These are phyloP conservation scores for Draba incana DNA, from an alignment of 345 rosid species.

Conservation along the genomic window DNA sequence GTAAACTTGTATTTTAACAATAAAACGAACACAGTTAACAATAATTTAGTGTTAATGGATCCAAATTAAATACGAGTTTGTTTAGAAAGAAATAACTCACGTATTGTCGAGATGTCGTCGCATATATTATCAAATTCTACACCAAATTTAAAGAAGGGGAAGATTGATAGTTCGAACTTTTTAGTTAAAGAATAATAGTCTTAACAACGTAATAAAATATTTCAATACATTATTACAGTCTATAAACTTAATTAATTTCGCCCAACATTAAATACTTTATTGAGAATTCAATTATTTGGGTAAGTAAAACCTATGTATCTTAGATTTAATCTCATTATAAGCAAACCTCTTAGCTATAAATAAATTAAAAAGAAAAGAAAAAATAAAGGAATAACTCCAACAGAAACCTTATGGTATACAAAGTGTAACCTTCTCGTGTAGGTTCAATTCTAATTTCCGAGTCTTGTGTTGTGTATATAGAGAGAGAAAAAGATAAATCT, in stretches of 20 bases:
- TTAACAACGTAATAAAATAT: not conserved
- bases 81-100: not conserved
- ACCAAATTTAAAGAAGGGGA: not conserved
- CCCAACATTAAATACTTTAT: no score
- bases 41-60: not conserved
- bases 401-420: slow-evolving; percentile 4
- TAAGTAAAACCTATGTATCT: not conserved
- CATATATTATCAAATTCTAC: not conserved
- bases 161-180: not conserved
- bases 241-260: not conserved
- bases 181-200: not conserved
- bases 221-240: not conserved
- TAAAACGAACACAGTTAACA: not conserved
- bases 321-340: not conserved
- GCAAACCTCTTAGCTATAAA: not conserved
- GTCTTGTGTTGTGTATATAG: slow-evolving; percentile 4
- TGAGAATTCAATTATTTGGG: not conserved
- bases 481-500: not conserved
- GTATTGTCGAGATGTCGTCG: not conserved
- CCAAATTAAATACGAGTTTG: not conserved
- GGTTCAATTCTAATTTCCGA: not conserved
- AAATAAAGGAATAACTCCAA: not conserved
- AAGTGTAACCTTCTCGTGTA: not conserved
- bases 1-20: not conserved
- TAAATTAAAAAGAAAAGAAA: not conserved